Base-by-base conservation (phyloP, 768 basidiomycete species). In the Lactifluus subvellereus region DNA sequence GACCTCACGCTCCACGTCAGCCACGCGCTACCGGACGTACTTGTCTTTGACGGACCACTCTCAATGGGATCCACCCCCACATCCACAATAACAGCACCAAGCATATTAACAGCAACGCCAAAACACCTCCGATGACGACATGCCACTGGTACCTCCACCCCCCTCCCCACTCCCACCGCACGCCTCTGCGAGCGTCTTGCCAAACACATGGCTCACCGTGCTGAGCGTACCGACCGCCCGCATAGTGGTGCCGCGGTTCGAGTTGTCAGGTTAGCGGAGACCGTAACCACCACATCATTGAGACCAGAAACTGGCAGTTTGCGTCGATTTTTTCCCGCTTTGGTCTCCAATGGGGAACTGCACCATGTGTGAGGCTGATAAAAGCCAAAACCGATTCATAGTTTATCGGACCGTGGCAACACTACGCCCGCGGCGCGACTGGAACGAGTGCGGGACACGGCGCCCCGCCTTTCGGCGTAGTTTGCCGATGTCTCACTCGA, bases 151-250 rank as follows among this genome's bases (percentile, higher is more conserved):
- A n/a, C 77, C 69, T 14, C 80, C 84, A 1, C 76, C 85, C 2
- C 84, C 88, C 0, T 77, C 82, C 65, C 91, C 91, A 1, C 72
- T 89, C 4, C 91, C 90, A 3, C 79, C 81, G 35, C 76, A 77
- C 20, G 91, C 91, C 1, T 94, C 93, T 71, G 91, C 83, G 9
- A 87, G 84, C 65, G 86, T 94, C 52, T 75, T 80, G 14, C 89
- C 89, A 0, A 80, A 83, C 1, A 80, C 83, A 48, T 94, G 90
- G 91, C 69, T 93, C 16, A 66, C 71, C 0, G 75, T 81, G 1
- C 62, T 66, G 20, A 81, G 79, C 54, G 78, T 77, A 14, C 77
- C 14, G 74, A 77, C n/a, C 27, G 3, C 65, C 75, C 27, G 27
- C 27, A 27, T 27, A 27, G 27, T 27, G 27, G 27, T 27, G 27